phyloP scores from a whole-genome alignment of 768 basidiomycete species.

The Tricholoma sp. region DNA sequence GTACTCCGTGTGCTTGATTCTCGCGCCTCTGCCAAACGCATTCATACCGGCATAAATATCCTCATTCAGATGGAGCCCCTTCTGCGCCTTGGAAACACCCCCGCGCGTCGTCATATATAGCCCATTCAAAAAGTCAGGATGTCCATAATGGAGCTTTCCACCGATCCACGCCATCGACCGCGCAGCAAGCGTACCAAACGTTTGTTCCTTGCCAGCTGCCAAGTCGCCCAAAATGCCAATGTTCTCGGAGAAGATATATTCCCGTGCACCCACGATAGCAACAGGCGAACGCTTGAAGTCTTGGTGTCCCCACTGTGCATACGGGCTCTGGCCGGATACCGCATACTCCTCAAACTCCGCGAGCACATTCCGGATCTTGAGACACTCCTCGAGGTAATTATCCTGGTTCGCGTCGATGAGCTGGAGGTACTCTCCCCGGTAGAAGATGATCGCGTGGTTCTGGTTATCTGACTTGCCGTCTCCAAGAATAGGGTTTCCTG shows the following conservation, averaged over 20 bases:
- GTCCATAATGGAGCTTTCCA: slow-evolving; percentile 97
- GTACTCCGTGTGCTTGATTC: slow-evolving; percentile 99
- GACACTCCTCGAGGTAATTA: slow-evolving; percentile 98
- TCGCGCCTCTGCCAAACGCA: slow-evolving; percentile 92
- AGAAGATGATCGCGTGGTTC: slow-evolving; percentile 99
- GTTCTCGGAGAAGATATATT: slow-evolving; percentile 99
- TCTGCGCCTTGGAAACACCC: slow-evolving; percentile 98
- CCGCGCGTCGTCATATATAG: slow-evolving; percentile 98
- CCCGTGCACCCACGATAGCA: slow-evolving; percentile 96
- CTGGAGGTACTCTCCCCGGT: slow-evolving; percentile 98
- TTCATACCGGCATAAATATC: slow-evolving; percentile 99
- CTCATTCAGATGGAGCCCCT: slow-evolving; percentile 98
- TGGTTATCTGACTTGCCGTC: slow-evolving; percentile 99
- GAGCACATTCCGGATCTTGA: slow-evolving; percentile 98
- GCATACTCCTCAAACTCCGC: slow-evolving; percentile 95
- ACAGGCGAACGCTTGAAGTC: slow-evolving; percentile 88
- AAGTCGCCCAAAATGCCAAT: slow-evolving; percentile 98
- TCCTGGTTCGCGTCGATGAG: slow-evolving; percentile 99
- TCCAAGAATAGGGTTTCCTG: slow-evolving; percentile 97
- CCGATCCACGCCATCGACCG: slow-evolving; percentile 96
- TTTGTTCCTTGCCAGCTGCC: slow-evolving; percentile 99
- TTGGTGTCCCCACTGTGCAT: slow-evolving; percentile 83
- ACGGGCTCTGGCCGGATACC: slow-evolving; percentile 84
- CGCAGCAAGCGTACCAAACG: slow-evolving; percentile 97
- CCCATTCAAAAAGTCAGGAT: slow-evolving; percentile 98